These are phyloP conservation scores for Ophiostoma perfectum DNA, from an alignment of 2,329 filamentous ascomycete species.

Conservation along the genomic window DNA sequence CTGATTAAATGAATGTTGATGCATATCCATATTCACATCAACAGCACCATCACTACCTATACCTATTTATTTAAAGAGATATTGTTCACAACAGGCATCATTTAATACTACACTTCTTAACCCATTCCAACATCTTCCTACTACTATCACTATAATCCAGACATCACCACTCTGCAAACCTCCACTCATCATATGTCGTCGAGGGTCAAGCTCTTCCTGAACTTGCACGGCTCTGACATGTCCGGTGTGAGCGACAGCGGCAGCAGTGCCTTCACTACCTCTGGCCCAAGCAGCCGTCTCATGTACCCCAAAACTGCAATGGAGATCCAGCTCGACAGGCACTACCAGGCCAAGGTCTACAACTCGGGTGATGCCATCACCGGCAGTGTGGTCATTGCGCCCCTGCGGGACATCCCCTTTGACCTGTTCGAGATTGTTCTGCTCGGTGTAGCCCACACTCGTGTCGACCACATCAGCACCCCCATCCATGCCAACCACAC, in stretches of 20 bases:
- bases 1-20: neutral
- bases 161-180: neutral
- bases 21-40: neutral
- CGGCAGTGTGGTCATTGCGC: conserved; percentile 45
- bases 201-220: conserved; percentile 7
- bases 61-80: neutral
- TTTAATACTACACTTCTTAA: neutral
- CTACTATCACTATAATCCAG: neutral
- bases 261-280: conserved; percentile 20
- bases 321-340: conserved; percentile 46
- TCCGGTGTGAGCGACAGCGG: conserved; percentile 22
- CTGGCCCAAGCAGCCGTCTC: conserved; percentile 21
- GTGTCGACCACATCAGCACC: conserved; percentile 47
- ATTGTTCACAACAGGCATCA: no score
- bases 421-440: conserved; percentile 50
- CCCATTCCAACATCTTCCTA: neutral
- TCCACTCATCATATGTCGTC: conserved; percentile 6
- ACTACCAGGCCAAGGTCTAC: conserved; percentile 52
- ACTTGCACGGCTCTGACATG: conserved; percentile 16
- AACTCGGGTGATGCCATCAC: conserved; percentile 48
- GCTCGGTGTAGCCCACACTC: conserved; percentile 46
- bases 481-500: conserved; percentile 46
- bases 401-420: conserved; percentile 44
- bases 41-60: neutral
- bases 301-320: conserved; percentile 35